Evolutionary conservation across 306 rosid species (phyloP).

Genomic region (Begonia loranthoides): DNA sequence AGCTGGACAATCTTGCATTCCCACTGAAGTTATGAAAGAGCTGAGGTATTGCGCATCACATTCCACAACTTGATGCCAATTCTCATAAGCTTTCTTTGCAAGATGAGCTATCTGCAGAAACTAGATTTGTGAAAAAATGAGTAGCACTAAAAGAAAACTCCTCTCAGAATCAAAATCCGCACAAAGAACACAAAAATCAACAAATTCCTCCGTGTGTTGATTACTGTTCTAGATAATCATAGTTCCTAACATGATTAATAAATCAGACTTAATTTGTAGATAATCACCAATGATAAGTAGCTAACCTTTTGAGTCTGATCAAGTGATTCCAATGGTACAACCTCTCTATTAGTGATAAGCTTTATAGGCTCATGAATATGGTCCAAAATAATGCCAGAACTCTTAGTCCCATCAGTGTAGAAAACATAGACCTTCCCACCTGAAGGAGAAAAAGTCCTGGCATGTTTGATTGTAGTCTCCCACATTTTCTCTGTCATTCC

Average conservation of each 20-base stretch:
- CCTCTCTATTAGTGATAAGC: conserved; percentile 56
- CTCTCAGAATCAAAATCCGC: too few species aligned
- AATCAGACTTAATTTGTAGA: background rate
- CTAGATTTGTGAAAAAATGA: background rate
- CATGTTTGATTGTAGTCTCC: conserved; percentile 88
- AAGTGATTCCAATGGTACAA: conserved; percentile 60
- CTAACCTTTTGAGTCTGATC: conserved; percentile 60
- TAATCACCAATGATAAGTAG: background rate
- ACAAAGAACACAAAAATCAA: too few species aligned
- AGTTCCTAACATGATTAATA: background rate
- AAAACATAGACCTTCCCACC: conserved; percentile 67
- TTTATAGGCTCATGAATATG: conserved; percentile 73
- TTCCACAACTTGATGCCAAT: conserved; percentile 72
- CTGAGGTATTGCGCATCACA: conserved; percentile 53
- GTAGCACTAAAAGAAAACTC: too few species aligned
- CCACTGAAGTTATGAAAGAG: conserved; percentile 19
- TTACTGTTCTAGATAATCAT: too few species aligned
- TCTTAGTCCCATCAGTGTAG: conserved; percentile 37
- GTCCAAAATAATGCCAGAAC: conserved; percentile 62
- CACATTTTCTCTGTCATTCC: conserved; percentile 95
- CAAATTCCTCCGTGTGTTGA: too few species aligned
- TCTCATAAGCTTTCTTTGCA: conserved; percentile 73
- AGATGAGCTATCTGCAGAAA: conserved; percentile 52
- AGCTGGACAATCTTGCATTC: background rate
- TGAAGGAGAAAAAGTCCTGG: conserved; percentile 78